Conservation (phyloP, 192 early-diverging fungal species). For the Mortierella antarctica region DNA sequence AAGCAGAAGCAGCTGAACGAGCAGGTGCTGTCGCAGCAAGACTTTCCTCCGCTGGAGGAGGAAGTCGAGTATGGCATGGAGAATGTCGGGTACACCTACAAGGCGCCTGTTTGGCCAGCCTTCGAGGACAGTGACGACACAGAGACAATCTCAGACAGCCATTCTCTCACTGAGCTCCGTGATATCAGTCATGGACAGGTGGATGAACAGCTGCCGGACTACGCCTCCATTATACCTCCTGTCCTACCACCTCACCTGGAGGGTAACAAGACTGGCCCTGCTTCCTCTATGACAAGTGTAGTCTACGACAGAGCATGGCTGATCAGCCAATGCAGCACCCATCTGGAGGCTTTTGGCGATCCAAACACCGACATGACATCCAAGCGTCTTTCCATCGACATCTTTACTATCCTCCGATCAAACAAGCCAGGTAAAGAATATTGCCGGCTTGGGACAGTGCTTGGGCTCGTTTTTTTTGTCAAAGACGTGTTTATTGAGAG, state of each 20-base stretch:
- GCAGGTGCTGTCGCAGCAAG: constrained; percentile 12
- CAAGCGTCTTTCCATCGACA: constrained; percentile 69
- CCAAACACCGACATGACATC: constrained; percentile 56
- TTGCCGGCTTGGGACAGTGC: background rate
- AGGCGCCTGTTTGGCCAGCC: constrained; percentile 36
- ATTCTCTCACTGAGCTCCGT: constrained; percentile 10
- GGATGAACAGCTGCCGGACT: constrained; percentile 5
- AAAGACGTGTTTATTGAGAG: background rate
- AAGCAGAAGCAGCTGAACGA: constrained; percentile 8
- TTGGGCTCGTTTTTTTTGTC: background rate
- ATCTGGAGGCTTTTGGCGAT: constrained; percentile 56
- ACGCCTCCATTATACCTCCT: constrained; percentile 9
- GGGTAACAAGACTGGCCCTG: background rate
- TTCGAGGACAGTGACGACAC: constrained; percentile 48
- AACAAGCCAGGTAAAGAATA: constrained; percentile 56
- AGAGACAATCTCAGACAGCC: constrained; percentile 38
- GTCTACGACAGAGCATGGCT: constrained; percentile 34
- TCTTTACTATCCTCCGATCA: constrained; percentile 77
- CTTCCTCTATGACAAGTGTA: constrained; percentile 14
- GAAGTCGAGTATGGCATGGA: constrained; percentile 53
- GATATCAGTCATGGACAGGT: constrained; percentile 1
- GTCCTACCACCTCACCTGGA: constrained; percentile 1
- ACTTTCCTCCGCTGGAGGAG: constrained; percentile 40
- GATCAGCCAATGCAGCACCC: constrained; percentile 63
- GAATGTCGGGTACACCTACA: constrained; percentile 25